Base-by-base conservation (phyloP, 352 stramenopile species). In the Globisporangium polare region DNA sequence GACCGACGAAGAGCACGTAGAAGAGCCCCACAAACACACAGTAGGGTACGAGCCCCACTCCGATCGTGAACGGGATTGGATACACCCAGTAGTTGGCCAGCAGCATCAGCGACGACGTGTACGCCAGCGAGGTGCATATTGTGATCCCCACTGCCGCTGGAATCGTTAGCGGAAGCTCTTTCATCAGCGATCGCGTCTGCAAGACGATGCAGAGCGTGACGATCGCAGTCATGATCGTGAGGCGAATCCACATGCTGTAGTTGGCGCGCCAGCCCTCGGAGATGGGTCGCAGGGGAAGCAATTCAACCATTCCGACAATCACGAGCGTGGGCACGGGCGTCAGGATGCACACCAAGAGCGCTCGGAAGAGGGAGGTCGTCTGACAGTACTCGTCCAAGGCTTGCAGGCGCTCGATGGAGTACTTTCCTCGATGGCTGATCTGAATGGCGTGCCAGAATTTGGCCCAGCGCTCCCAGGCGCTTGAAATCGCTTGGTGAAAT, bases 51-150 rank as follows among this genome's bases (percentile, higher is more conserved):
- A 64, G 37, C 45, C 65, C 53, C 7, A 74, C 20, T 1, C 72
- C 49, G 15, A 68, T 43, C 2, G 54, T 64, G 33, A 74, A 78
- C 0, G 72, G 72, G n/a, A 74, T 49, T 17, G 66, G 68, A 9
- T 58, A 78, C 22, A 49, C 63, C 68, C 56, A 56, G 8, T 53
- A 29, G 18, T 6, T 51, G 18, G 64, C 59, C 9, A 50, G 20
- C 20, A 18, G 1, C n/a, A 29, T 29, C 53, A 73, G 68, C 3
- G 42, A 24, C 0, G 68, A 60, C 0, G 69, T 52, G 5, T 61
- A 60, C 39, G 41, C 26, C 2, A 24, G 39, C 18, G 42, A 49
- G n/a, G 42, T 49, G 13, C 42, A 49, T 18, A 49, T 12, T 27
- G 10, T 43, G 10, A 52, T 24, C 12, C 22, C 55, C 17, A 41